Percentiles rank a stretch among this genome's conserved stretches.
phyloP scores from a whole-genome alignment of 2,329 filamentous ascomycete species.

The Magnaporthiopsis rhizophila region DNA sequence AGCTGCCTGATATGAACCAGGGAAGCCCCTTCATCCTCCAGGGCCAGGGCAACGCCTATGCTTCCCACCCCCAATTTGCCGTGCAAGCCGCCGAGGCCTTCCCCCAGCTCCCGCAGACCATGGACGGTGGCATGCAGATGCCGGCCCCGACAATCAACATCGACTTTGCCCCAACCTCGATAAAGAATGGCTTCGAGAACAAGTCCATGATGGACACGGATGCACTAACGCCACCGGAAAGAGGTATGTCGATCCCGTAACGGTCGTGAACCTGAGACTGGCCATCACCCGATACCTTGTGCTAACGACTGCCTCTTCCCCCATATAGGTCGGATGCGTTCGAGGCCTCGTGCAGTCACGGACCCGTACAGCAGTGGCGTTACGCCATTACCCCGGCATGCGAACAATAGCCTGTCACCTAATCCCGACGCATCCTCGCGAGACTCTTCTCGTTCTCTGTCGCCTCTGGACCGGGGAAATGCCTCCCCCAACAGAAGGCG shows the following conservation, averaged over 20 bases:
- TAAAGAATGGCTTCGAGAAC: slow-evolving; percentile 53
- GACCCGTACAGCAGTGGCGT: slow-evolving; percentile 48
- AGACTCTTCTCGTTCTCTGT: slow-evolving; percentile 47
- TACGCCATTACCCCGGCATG: slow-evolving; percentile 24
- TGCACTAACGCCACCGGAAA: slow-evolving; percentile 73
- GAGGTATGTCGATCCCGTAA: slow-evolving; percentile 37
- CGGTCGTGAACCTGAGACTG: not conserved
- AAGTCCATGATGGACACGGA: slow-evolving; percentile 64
- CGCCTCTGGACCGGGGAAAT: slow-evolving; percentile 47
- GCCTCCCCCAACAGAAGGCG: slow-evolving; percentile 41
- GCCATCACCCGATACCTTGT: not conserved
- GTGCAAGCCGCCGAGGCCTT: slow-evolving; percentile 39
- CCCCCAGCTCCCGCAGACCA: slow-evolving; percentile 37
- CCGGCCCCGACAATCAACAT: slow-evolving; percentile 93
- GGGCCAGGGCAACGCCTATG: slow-evolving; percentile 30
- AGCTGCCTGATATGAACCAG: slow-evolving; percentile 44
- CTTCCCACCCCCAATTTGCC: slow-evolving; percentile 32
- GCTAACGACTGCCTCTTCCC: not conserved
- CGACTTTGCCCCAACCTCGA: slow-evolving; percentile 73
- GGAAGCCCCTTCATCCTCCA: slow-evolving; percentile 34
- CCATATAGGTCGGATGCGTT: not conserved
- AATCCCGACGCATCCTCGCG: slow-evolving; percentile 35
- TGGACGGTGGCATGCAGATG: slow-evolving; percentile 64
- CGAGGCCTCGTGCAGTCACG: slow-evolving; percentile 47
- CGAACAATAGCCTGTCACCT: slow-evolving; percentile 39